Conservation (phyloP, 1,284 basidiomycete genomes). For the Ustilago hordei region DNA sequence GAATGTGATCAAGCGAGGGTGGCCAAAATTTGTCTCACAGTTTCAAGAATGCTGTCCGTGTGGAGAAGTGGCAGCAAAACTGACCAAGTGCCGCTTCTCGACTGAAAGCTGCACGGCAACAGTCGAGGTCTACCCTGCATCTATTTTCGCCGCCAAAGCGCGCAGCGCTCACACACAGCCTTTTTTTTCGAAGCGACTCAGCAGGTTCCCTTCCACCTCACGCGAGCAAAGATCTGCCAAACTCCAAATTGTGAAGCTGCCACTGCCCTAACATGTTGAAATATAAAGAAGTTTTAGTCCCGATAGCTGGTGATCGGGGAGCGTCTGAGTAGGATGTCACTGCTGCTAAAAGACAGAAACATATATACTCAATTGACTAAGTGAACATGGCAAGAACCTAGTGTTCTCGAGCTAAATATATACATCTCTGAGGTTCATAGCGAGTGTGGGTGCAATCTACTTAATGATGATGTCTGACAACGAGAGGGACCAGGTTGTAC, state of each 20-base stretch:
- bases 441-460: too few relatives aligned
- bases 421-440: too few relatives aligned
- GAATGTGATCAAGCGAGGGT: background rate
- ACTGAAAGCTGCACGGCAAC: background rate
- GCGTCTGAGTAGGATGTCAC: too few relatives aligned
- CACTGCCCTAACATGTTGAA: too few relatives aligned
- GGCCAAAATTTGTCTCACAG: background rate
- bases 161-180: conserved; percentile 2
- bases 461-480: too few relatives aligned
- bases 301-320: too few relatives aligned
- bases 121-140: conserved; percentile 5
- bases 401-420: too few relatives aligned
- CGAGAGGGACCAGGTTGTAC: too few relatives aligned
- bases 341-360: too few relatives aligned
- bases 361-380: too few relatives aligned
- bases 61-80: conserved; percentile 39
- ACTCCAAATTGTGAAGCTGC: background rate
- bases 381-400: too few relatives aligned
- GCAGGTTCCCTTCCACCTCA: background rate
- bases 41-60: conserved; percentile 13
- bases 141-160: conserved; percentile 2
- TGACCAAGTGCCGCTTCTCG: conserved; percentile 4
- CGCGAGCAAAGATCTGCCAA: background rate
- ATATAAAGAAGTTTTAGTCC: too few relatives aligned
- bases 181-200: conserved; percentile 5